Evolutionary conservation across 1,139 yeast species (phyloP), one percentile per base, ranked within the genome.

Genomic region (Trichomonascaceae sp.): DNA sequence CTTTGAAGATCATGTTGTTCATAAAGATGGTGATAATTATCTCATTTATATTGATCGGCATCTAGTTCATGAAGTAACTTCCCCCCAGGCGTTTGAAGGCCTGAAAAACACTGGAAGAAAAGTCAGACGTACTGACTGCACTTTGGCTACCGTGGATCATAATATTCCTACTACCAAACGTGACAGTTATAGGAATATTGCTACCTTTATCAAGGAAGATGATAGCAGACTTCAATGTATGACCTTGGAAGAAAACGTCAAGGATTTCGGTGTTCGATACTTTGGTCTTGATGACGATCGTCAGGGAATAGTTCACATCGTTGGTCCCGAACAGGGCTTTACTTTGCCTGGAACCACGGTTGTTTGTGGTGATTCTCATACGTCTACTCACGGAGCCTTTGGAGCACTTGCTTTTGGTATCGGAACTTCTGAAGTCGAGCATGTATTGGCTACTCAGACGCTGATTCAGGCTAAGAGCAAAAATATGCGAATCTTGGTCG

Each of bases 51-150:
- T 93, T 59, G 99, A 93, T 73, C 87, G 99, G 73, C 99, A 93
- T 71, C 78, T 93, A 64, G 96, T 93, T 55, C 99, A 93, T 71
- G 99, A 93, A 74, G 99, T 93, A 54, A 93, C 99, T 1, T 90
- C 98, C 41, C 99, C 99, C 38, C 99, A 93, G 73, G 99, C 99
- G 9, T 93, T 93, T 68, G 99, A 93, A 74, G 98, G 98, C 45
- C 80, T 93, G 65, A 80, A 79, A 61, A 86, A 83, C 66, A 96
- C 97, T 20, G 88, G 87, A 52, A 84, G 99, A 76, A 70, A 72
- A 57, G 96, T 93, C 52, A 85, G 99, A 78, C 83, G 99, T 75
- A 77, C 80, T 9, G 98, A 93, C 73, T 91, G 98, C 74, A 93
- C 98, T 51, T 79, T 93, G 63, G 97, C 97, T 53, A 93, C 99